These are phyloP conservation scores for Selenicereus undatus DNA, from an alignment of 148 eudicot genomes.

Conservation along the genomic window DNA sequence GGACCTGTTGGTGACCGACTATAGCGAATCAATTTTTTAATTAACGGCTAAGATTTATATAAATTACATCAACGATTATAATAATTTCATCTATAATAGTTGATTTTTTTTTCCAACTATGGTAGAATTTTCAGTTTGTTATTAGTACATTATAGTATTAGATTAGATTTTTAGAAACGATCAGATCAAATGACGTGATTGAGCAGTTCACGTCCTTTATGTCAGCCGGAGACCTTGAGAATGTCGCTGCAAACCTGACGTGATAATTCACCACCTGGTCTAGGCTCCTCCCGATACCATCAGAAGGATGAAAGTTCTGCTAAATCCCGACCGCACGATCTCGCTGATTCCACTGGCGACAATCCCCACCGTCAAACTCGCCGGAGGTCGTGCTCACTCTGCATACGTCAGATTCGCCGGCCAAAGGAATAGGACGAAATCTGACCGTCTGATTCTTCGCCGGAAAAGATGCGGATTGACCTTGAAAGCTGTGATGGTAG, in stretches of 20 bases:
- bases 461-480: slow-evolving; percentile 24
- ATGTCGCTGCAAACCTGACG: background rate
- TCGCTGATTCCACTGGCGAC: slow-evolving; percentile 16
- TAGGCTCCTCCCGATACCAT: background rate
- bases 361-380: slow-evolving; percentile 4
- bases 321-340: slow-evolving; percentile 28
- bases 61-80: too few species aligned
- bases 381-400: background rate
- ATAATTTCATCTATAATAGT: too few species aligned
- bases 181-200: background rate
- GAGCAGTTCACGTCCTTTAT: background rate
- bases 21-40: too few species aligned
- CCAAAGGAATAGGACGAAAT: background rate
- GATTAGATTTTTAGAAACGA: background rate
- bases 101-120: too few species aligned
- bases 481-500: slow-evolving; percentile 37
- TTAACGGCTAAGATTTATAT: too few species aligned
- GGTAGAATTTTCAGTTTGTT: too few species aligned
- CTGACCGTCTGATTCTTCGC: slow-evolving; percentile 14
- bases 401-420: slow-evolving; percentile 8
- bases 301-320: slow-evolving; percentile 30
- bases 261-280: background rate
- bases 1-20: too few species aligned
- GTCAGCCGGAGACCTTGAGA: background rate
- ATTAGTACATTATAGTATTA: too few species aligned